A percentile compares a stretch with the other conserved stretches of the same genome.
These are phyloP conservation scores for Melastoma candidum DNA, from an alignment of 441 rosid species.

Conservation along the genomic window DNA sequence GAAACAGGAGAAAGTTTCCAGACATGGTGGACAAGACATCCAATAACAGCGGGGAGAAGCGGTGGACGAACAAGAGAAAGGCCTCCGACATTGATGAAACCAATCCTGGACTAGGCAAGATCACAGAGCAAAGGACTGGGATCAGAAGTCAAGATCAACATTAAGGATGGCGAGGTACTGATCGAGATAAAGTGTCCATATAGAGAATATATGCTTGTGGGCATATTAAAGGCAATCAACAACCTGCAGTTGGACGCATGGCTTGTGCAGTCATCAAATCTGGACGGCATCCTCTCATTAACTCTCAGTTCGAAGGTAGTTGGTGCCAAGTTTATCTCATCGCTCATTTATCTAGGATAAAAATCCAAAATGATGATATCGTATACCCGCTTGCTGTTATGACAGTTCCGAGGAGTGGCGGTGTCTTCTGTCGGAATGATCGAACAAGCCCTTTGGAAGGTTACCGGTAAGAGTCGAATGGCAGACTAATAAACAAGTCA, in stretches of 20 bases:
- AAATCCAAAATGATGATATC: background rate
- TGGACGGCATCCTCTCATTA: slow-evolving; percentile 41
- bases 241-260: slow-evolving; percentile 60
- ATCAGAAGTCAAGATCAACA: slow-evolving; percentile 42
- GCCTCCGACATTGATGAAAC: slow-evolving; percentile 32
- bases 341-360: background rate
- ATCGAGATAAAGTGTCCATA: slow-evolving; percentile 57
- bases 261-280: slow-evolving; percentile 49
- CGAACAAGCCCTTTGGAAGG: slow-evolving; percentile 48
- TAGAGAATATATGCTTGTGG: slow-evolving; percentile 56
- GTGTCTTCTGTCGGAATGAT: slow-evolving; percentile 56
- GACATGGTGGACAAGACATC: slow-evolving; percentile 52
- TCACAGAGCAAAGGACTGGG: slow-evolving; percentile 18
- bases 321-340: background rate
- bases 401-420: slow-evolving; percentile 63
- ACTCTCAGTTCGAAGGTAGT: slow-evolving; percentile 58
- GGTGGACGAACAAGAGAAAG: slow-evolving; percentile 50
- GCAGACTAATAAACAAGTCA: background rate
- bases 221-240: slow-evolving; percentile 64
- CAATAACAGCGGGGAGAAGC: slow-evolving; percentile 47
- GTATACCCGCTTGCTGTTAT: slow-evolving; percentile 2
- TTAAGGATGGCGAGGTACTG: slow-evolving; percentile 46
- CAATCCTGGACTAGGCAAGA: slow-evolving; percentile 17
- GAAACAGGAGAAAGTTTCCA: slow-evolving; percentile 26
- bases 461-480: slow-evolving; percentile 28